Evolutionary conservation across 257 asterid genomes (phyloP), one percentile per base, ranked within the genome.

Genomic region (Asclepias syriaca): DNA sequence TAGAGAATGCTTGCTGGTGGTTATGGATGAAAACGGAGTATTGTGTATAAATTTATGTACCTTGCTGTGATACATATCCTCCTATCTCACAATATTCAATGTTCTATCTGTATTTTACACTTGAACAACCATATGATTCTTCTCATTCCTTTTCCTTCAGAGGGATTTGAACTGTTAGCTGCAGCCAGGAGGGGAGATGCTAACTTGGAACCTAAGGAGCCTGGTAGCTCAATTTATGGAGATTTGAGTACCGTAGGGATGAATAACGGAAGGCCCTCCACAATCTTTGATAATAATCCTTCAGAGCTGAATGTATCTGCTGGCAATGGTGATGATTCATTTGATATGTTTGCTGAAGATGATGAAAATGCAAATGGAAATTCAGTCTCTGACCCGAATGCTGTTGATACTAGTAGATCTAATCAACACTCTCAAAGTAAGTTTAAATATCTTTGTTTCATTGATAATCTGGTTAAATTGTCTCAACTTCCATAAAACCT

Each of bases 321-420:
- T 27, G 39, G 64, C 57, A 73, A 72, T 37, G 74, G 40, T 63
- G 89, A 83, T 70, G 96, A 85, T 50, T 77, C 75, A 19, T 85
- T 84, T 77, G 99, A 92, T 80, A 95, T 95, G 82, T 95, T 95
- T 74, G 97, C 87, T 27, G 99, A 86, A 65, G 97, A 92, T 51
- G 91, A 85, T 79, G 90, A 69, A 69, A 79, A 58, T 60, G 78
- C 82, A 50, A 72, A 87, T 51, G 80, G 74, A 54, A 81, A 77
- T 82, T 82, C 86, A 32, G 73, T 84, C 80, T 61, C 90, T 34
- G 82, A 75, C 72, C 86, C 75, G 77, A 82, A 75, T 77, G 82
- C 54, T 74, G 64, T 82, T 49, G 64, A 37, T 72, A 63, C 65
- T 11, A 22, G 50, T 54, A 21, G 37, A 37, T 43, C 82, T 77